A percentile compares a stretch with the other conserved stretches of the same genome.
Evolutionary conservation across 495 filamentous ascomycete species (phyloP).

Genomic region (Alectoria sarmentosa): DNA sequence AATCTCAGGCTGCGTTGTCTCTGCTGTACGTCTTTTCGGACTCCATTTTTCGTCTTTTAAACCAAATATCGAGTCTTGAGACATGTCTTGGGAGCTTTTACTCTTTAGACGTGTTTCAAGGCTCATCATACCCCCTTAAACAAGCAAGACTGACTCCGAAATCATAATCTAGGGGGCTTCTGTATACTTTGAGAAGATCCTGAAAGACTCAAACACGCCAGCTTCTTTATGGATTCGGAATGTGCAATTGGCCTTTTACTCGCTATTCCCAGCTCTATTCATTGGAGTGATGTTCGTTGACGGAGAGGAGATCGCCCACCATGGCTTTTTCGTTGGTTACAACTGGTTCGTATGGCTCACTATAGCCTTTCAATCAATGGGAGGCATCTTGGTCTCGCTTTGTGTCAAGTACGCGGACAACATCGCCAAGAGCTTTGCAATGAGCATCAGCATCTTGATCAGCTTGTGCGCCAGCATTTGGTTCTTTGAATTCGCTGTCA

Average conservation of each 20-base stretch:
- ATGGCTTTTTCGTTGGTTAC: constrained; percentile 91
- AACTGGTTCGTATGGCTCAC: constrained; percentile 85
- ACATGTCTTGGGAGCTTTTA: no score
- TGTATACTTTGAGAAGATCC: constrained; percentile 90
- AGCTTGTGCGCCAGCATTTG: constrained; percentile 77
- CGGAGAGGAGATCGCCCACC: constrained; percentile 69
- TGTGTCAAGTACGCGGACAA: constrained; percentile 84
- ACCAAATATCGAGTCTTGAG: no score
- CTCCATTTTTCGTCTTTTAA: no score
- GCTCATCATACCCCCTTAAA: no score
- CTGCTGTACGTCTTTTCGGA: no score
- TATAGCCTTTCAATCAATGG: constrained; percentile 71
- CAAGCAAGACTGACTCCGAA: no score
- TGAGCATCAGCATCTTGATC: constrained; percentile 79
- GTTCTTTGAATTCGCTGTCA: constrained; percentile 75
- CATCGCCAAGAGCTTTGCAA: constrained; percentile 86
- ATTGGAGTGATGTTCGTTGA: constrained; percentile 82
- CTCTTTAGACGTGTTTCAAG: no score
- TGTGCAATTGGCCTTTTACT: constrained; percentile 88
- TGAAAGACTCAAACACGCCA: constrained; percentile 67
- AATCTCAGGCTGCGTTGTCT: constrained; percentile 65
- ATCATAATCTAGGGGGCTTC: no score
- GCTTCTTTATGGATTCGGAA: constrained; percentile 88
- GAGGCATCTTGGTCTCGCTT: constrained; percentile 75
- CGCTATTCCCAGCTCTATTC: constrained; percentile 77